A percentile compares a stretch with the other conserved stretches of the same genome.
Conservation (phyloP, 2,329 filamentous ascomycete genomes). For the Emergomyces orientalis region DNA sequence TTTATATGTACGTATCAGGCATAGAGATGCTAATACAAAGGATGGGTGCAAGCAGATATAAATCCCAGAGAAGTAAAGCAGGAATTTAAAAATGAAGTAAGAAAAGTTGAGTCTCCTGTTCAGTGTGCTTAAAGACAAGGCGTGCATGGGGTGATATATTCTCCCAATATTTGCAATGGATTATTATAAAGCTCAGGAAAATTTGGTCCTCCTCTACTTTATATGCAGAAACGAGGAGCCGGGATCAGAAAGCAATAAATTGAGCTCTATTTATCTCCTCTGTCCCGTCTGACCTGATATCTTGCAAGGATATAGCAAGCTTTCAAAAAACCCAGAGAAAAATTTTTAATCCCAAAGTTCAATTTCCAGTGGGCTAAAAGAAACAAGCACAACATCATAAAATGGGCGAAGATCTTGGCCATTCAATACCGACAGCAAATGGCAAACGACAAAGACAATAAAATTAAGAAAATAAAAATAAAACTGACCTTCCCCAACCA, state of each 20-base stretch:
- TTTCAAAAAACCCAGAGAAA: not conserved
- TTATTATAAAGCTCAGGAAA: not conserved
- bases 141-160: not conserved
- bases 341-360: not conserved
- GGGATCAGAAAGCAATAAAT: not conserved
- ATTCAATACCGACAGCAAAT: not conserved
- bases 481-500: conserved; percentile 38
- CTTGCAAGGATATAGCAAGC: not conserved
- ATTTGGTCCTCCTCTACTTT: not conserved
- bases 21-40: not conserved
- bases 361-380: not conserved
- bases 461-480: conserved; percentile 12
- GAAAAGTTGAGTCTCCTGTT: not conserved
- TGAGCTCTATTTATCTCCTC: not conserved
- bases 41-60: not conserved
- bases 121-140: not conserved
- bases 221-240: not conserved
- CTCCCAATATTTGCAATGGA: not conserved
- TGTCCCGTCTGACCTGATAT: not conserved
- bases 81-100: not conserved
- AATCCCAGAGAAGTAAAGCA: not conserved
- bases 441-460: not conserved
- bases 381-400: not conserved
- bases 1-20: not conserved
- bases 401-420: too few species aligned